A percentile compares a stretch with the other conserved stretches of the same genome.
phyloP scores from a whole-genome alignment of 176 grass and related monocot genomes.

The Dendrocalamus sinicus region DNA sequence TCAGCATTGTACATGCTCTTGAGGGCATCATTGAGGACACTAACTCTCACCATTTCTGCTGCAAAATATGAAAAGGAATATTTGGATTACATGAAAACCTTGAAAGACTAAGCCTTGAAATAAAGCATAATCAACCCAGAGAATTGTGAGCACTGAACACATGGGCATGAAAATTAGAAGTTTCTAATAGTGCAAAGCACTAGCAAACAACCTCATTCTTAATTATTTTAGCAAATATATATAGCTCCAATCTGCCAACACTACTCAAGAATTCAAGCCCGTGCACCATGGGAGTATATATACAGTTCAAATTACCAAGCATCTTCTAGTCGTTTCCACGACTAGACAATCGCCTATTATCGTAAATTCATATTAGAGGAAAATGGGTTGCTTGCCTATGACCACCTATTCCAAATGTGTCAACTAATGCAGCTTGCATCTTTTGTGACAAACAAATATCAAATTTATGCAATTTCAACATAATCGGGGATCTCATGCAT shows the following conservation, averaged over 20 bases:
- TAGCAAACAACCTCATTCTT: not conserved
- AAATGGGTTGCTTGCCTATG: no score
- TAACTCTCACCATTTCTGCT: slow-evolving; percentile 36
- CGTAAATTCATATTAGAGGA: not conserved
- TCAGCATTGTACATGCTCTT: slow-evolving; percentile 50
- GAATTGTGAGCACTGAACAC: not conserved
- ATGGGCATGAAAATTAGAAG: not conserved
- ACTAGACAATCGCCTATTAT: not conserved
- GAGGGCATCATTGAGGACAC: slow-evolving; percentile 43
- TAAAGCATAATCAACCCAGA: not conserved
- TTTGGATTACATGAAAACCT: not conserved
- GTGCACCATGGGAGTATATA: not conserved
- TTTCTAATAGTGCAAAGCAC: not conserved
- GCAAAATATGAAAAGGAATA: not conserved
- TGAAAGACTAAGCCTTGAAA: not conserved
- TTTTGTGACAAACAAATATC: not conserved
- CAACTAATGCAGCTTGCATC: not conserved
- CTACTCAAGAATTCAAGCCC: not conserved
- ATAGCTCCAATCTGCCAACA: not conserved
- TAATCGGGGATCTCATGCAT: not conserved
- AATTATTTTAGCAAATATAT: not conserved
- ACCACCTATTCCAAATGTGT: not conserved
- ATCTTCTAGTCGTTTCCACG: not conserved
- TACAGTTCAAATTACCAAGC: not conserved
- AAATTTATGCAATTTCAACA: not conserved